Conservation (phyloP, 2,329 filamentous ascomycete species). For the Hymenoscyphus fraxineus region DNA sequence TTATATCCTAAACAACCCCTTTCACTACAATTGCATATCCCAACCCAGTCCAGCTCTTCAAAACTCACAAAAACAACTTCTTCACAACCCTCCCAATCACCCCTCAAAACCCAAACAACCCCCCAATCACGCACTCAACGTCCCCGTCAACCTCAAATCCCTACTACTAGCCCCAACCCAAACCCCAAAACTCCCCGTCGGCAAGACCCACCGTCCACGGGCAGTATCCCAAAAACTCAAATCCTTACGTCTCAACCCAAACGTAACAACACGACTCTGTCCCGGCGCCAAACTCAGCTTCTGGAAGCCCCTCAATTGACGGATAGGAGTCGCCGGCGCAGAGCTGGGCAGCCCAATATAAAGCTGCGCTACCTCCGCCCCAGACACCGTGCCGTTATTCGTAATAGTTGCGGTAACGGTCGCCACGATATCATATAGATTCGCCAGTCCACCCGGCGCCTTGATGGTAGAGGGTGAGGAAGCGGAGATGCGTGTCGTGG, state of each 20-base stretch:
- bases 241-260: conserved; percentile 40
- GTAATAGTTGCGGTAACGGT: conserved; percentile 55
- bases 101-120: too few species aligned
- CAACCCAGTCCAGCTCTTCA: too few species aligned
- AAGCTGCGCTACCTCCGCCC: conserved; percentile 53
- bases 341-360: conserved; percentile 36
- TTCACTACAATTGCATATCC: too few species aligned
- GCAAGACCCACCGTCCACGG: conserved; percentile 54
- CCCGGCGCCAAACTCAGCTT: conserved; percentile 50
- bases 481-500: conserved; percentile 15
- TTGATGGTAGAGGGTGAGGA: conserved; percentile 6
- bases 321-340: conserved; percentile 28
- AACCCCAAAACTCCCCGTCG: conserved; percentile 21
- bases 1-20: too few species aligned
- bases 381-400: conserved; percentile 56
- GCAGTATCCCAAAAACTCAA: conserved; percentile 61
- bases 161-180: conserved; percentile 28
- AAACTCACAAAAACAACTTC: too few species aligned
- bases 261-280: conserved; percentile 42
- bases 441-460: conserved; percentile 47
- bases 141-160: conserved; percentile 27
- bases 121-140: conserved; percentile 3
- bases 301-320: conserved; percentile 60
- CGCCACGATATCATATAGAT: conserved; percentile 61
- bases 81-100: too few species aligned